Conservation (phyloP, 306 rosid species). For the Hippophae gyantsensis region DNA sequence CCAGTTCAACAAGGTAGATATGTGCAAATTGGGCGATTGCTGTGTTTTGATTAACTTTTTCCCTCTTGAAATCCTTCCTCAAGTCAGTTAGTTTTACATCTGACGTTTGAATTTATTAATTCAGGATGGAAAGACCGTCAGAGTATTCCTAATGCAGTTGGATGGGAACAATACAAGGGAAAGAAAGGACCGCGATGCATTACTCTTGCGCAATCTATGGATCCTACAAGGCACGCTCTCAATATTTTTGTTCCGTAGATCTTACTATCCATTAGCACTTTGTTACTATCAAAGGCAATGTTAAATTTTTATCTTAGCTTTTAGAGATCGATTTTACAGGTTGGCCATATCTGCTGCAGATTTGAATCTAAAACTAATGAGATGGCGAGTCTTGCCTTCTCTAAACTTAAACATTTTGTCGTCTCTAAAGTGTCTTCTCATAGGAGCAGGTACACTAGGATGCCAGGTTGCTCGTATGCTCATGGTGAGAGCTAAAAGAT, state of each 20-base stretch:
- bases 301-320: conserved; percentile 13
- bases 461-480: conserved; percentile 99
- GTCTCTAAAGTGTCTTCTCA: conserved; percentile 82
- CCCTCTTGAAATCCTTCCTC: conserved; percentile 1
- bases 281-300: background rate
- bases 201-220: conserved; percentile 90
- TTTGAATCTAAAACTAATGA: conserved; percentile 95
- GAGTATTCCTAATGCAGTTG: conserved; percentile 55
- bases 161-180: conserved; percentile 88
- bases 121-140: conserved; percentile 46
- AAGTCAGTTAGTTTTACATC: conserved; percentile 14
- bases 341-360: conserved; percentile 96
- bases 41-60: conserved; percentile 15
- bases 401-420: conserved; percentile 59
- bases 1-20: conserved; percentile 54
- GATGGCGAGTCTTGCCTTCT: conserved; percentile 97
- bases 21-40: conserved; percentile 21
- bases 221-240: conserved; percentile 65
- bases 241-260: conserved; percentile 5
- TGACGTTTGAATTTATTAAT: conserved; percentile 3
- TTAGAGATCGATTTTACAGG: conserved; percentile 37
- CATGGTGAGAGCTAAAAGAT: conserved; percentile 57
- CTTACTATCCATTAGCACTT: background rate
- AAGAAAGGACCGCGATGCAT: conserved; percentile 56
- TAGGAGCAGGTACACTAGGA: conserved; percentile 98